Evolutionary conservation across 495 filamentous ascomycete species (phyloP).

Genomic region (Sordaria brevicollis): DNA sequence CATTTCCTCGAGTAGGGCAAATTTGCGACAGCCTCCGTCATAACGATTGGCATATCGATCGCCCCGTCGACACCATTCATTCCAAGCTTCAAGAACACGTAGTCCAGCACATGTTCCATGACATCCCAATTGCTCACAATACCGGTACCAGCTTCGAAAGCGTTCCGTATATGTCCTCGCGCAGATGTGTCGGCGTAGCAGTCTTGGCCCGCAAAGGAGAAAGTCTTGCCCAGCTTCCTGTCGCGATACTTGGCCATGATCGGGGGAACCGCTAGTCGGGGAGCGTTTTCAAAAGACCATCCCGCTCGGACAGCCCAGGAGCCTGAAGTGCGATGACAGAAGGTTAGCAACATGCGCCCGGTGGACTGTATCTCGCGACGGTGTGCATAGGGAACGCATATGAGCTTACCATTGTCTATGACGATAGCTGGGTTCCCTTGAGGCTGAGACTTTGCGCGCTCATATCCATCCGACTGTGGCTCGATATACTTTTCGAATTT

Average conservation of each 20-base stretch:
- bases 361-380: neutral
- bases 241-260: constrained; percentile 91
- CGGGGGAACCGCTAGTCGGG: constrained; percentile 70
- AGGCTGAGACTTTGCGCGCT: constrained; percentile 43
- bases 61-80: constrained; percentile 62
- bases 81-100: constrained; percentile 84
- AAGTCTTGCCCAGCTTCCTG: constrained; percentile 79
- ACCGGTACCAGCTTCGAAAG: constrained; percentile 82
- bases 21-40: constrained; percentile 94
- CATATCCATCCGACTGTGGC: constrained; percentile 56
- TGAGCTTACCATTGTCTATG: constrained; percentile 83
- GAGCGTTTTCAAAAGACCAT: constrained; percentile 80
- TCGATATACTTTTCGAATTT: constrained; percentile 66
- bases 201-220: constrained; percentile 83
- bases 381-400: neutral
- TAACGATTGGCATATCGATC: constrained; percentile 78
- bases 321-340: constrained; percentile 37
- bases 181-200: constrained; percentile 90
- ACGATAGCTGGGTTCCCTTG: constrained; percentile 62
- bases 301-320: constrained; percentile 83
- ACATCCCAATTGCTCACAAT: constrained; percentile 96
- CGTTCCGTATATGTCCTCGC: constrained; percentile 76
- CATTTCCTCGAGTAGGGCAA: constrained; percentile 75
- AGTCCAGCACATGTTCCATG: constrained; percentile 86
- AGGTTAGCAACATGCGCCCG: neutral